A percentile compares a stretch with the other conserved stretches of the same genome.
Conservation (phyloP, 2,329 filamentous ascomycete species). For the Clathrospora elynae region DNA sequence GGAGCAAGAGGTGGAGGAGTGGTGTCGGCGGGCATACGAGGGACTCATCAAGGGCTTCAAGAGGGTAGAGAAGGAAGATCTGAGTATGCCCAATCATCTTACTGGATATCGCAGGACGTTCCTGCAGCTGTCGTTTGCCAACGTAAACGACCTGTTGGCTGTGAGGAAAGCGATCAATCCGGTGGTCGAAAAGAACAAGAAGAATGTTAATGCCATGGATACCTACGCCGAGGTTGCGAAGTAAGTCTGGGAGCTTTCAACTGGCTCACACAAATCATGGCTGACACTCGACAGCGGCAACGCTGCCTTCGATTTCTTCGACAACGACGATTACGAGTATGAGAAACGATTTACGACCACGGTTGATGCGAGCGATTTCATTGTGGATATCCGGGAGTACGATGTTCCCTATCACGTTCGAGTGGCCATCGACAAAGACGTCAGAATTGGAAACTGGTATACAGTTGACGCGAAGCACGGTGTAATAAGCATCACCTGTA, state of each 20-base stretch:
- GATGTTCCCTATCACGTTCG: slow-evolving; percentile 99
- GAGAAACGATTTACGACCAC: slow-evolving; percentile 79
- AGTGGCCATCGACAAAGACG: slow-evolving; percentile 97
- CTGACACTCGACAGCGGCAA: slow-evolving; percentile 62
- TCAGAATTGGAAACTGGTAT: slow-evolving; percentile 97
- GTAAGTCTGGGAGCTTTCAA: slow-evolving; percentile 57
- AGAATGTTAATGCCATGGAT: slow-evolving; percentile 95
- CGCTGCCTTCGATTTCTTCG: slow-evolving; percentile 92
- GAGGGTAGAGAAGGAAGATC: slow-evolving; percentile 86
- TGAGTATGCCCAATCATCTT: slow-evolving; percentile 93
- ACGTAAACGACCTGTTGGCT: slow-evolving; percentile 83
- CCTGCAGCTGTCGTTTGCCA: slow-evolving; percentile 82
- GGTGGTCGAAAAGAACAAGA: slow-evolving; percentile 94
- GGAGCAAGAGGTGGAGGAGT: slow-evolving; percentile 95
- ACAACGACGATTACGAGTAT: slow-evolving; percentile 77
- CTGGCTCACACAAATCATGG: not conserved
- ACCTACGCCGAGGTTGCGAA: slow-evolving; percentile 95
- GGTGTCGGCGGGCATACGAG: slow-evolving; percentile 78
- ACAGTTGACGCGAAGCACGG: slow-evolving; percentile 93
- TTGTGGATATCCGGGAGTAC: slow-evolving; percentile 98
- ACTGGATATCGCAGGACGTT: slow-evolving; percentile 89
- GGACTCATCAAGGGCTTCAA: slow-evolving; percentile 80
- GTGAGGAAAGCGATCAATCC: slow-evolving; percentile 84
- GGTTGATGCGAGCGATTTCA: slow-evolving; percentile 91
- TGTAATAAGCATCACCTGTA: slow-evolving; percentile 76